phyloP scores from a whole-genome alignment of 2,329 filamentous ascomycete species.

The Pseudocercospora fijiensis region DNA sequence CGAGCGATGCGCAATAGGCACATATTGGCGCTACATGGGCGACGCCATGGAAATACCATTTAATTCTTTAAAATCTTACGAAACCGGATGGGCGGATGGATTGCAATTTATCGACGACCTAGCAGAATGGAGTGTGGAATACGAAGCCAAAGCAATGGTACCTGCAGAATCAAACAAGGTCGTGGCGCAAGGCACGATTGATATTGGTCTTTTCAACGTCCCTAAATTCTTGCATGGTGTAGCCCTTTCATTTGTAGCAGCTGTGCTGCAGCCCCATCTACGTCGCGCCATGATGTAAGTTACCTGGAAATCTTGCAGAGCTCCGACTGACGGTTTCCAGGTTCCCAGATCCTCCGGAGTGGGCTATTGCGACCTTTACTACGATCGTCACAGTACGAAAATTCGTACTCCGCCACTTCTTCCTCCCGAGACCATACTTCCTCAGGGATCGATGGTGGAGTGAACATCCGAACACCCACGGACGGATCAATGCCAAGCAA shows the following conservation, averaged over 20 bases:
- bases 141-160: neutral
- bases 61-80: neutral
- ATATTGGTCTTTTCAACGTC: neutral
- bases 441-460: constrained; percentile 43
- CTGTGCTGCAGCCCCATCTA: constrained; percentile 64
- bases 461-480: constrained; percentile 52
- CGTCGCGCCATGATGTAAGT: constrained; percentile 60
- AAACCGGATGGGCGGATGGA: neutral
- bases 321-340: neutral
- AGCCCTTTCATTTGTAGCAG: constrained; percentile 30
- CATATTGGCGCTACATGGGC: constrained; percentile 70
- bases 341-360: constrained; percentile 40
- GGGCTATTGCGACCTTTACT: constrained; percentile 45
- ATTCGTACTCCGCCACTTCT: constrained; percentile 57
- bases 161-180: neutral
- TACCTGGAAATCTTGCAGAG: neutral
- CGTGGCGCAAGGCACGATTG: neutral
- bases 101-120: neutral
- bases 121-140: neutral
- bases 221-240: neutral
- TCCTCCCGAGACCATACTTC: constrained; percentile 56
- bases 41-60: constrained; percentile 66
- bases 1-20: constrained; percentile 63
- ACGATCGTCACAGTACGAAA: constrained; percentile 54
- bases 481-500: constrained; percentile 51